Evolutionary conservation across 164 flowering plant genomes (phyloP).

Genomic region (Cinnamomum micranthum): DNA sequence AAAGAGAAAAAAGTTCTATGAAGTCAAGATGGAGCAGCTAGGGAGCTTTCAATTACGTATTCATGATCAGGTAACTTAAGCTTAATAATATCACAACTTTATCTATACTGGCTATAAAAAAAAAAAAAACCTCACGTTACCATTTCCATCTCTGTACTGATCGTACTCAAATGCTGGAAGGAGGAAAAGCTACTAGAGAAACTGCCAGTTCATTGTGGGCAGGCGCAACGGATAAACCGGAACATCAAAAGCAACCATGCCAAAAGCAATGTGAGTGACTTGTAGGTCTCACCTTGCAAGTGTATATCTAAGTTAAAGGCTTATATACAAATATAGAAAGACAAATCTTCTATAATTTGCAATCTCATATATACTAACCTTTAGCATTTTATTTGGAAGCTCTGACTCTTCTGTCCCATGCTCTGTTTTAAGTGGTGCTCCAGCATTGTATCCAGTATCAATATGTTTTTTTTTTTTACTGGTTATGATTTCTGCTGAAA

Average conservation of each 20-base stretch:
- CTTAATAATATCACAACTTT: not conserved
- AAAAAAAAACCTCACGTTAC: not conserved
- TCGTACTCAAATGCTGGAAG: conserved; percentile 51
- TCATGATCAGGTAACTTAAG: conserved; percentile 55
- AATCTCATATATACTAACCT: not conserved
- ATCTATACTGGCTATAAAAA: not conserved
- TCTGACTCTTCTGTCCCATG: too few species aligned
- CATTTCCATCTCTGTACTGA: conserved; percentile 26
- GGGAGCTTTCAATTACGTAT: conserved; percentile 68
- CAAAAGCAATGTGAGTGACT: conserved; percentile 64
- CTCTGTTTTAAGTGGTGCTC: too few species aligned
- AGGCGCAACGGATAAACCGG: conserved; percentile 73
- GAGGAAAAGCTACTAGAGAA: conserved; percentile 85
- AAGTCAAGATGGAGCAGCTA: conserved; percentile 65
- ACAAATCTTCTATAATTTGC: not conserved
- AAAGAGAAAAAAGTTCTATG: conserved; percentile 70
- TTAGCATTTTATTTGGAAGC: not conserved
- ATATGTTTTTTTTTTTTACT: too few species aligned
- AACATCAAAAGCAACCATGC: conserved; percentile 39
- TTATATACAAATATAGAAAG: too few species aligned
- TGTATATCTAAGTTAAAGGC: not conserved
- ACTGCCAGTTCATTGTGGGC: conserved; percentile 71
- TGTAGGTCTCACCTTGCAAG: not conserved
- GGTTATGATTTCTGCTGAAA: too few species aligned
- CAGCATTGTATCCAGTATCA: too few species aligned